Base-by-base conservation (phyloP, 345 rosid genomes). In the Streptanthus diversifolius region DNA sequence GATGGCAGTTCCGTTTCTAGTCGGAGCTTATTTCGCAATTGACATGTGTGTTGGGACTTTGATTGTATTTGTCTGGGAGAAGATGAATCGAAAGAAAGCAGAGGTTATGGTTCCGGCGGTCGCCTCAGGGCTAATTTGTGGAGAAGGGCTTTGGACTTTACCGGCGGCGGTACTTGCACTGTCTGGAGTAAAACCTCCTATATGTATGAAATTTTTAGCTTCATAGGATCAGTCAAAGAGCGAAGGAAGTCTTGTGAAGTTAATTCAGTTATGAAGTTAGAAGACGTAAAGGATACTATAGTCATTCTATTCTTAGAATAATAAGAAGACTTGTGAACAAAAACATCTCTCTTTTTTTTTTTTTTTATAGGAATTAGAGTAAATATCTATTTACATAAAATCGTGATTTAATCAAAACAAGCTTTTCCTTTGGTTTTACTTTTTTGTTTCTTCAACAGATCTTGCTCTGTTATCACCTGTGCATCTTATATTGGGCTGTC, bases 111-210 rank as follows among this genome's bases (percentile, higher is more conserved):
- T 93, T 79, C 95, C 98, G 0, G 92, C 95, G 1, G 87, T 89
- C 3, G 98, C 98, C 43, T 87, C 97, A 0, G 98, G 98, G 39
- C 77, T 93, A 14, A 86, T 93, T 22, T 93, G 98, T 18, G 97
- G 98, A 5, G 98, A 93, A 80, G 97, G 96, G 22, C 80, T 93
- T 13, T 90, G 98, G 96, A 84, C 84, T 74, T 92, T 90, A 40
- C 97, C 97, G 0, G 87, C 86, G 51, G 82, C 98, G 7, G 47
- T 89, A 47, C 96, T 93, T 60, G 98, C 98, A 14, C 77, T 90
- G 64, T 92, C 97, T 48, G 90, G 84, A 68, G 77, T 90, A 13
- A 82, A 81, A 6, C 96, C 98, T 45, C 98, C 98, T 8, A 89
- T 90, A 41, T 91, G 98, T 76, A 89, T 90, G 95, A 91, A 82